These are phyloP conservation scores for Viola pubescens DNA, from an alignment of 441 rosid genomes.

Conservation along the genomic window DNA sequence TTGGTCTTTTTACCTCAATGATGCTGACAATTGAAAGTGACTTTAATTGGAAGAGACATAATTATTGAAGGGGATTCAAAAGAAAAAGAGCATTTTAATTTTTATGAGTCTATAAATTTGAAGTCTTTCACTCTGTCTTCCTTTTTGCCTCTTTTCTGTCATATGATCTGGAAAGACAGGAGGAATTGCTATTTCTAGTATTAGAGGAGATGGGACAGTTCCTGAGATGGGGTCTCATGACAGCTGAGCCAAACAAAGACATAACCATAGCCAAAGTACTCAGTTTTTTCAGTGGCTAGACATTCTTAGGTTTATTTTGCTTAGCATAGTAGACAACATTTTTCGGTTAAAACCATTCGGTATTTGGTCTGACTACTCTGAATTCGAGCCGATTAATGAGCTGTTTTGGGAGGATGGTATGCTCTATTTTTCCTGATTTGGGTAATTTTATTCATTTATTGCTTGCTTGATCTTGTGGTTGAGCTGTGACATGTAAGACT, in stretches of 20 bases:
- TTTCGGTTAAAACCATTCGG: too few relatives aligned
- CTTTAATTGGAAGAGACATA: constrained; percentile 31
- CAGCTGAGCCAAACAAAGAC: constrained; percentile 34
- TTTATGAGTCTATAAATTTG: too few relatives aligned
- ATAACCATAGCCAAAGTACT: constrained; percentile 19
- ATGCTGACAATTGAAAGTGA: constrained; percentile 31
- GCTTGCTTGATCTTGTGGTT: constrained; percentile 13
- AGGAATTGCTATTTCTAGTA: constrained; percentile 19
- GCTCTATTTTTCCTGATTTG: constrained; percentile 11
- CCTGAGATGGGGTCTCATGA: constrained; percentile 41
- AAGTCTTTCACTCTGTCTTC: constrained; percentile 18
- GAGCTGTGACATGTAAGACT: constrained; percentile 13
- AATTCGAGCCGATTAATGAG: constrained; percentile 5
- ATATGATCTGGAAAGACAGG: constrained; percentile 44
- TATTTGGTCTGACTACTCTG: too few relatives aligned
- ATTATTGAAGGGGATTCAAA: constrained; percentile 43
- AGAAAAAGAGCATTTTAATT: constrained; percentile 24
- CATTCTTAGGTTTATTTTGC: constrained; percentile 19
- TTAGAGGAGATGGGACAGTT: constrained; percentile 25
- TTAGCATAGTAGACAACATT: too few relatives aligned
- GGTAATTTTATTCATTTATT: constrained; percentile 6
- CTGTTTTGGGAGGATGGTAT: constrained; percentile 15
- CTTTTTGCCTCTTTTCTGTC: constrained; percentile 35
- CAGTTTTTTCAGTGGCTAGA: constrained; percentile 19
- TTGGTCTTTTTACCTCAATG: constrained; percentile 19